Evolutionary conservation across 345 rosid genomes (phyloP), one percentile per base, ranked within the genome.

Genomic region (Gossypium mustelinum): DNA sequence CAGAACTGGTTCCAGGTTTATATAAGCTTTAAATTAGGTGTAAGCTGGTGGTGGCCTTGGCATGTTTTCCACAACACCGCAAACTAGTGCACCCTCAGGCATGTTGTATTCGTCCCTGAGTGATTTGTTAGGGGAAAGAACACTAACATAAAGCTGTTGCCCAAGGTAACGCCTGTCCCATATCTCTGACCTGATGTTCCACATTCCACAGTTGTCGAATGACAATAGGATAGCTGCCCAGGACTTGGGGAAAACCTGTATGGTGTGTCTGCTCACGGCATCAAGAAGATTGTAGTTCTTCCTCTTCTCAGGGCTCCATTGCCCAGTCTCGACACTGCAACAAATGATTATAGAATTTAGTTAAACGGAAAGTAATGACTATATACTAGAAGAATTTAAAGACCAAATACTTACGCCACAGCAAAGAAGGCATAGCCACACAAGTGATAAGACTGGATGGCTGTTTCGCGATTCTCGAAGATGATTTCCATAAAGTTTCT

Each of bases 161-260:
- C 98, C 97, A 13, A 94, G 83, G 81, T 89, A 89, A 6, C 83
- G 69, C 45, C 82, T 88, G 81, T 90, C 97, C 81, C 85, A 75
- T 70, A 79, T 60, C 75, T 90, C 90, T 0, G 98, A 92, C 74
- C 96, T 87, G 52, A 94, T 43, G 84, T 90, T 94, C 98, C 98
- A 94, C 98, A 94, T 94, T 48, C 98, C 98, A 0, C 91, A 88
- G 12, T 94, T 94, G 85, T 94, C 98, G 72, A 94, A 90, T 4
- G 97, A 86, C 85, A 92, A 71, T 18, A 91, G 58, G 61, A 94
- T 85, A 1, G 98, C 97, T 0, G 96, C 87, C 98, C 98, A 91
- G 0, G 94, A 92, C 45, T 92, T 87, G 0, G 97, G 98, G 85
- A 77, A 91, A 45, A 93, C 97, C 78, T 91, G 97, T 52, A 93